Conservation (phyloP, 768 basidiomycete species). For the Panellus pusillus region DNA sequence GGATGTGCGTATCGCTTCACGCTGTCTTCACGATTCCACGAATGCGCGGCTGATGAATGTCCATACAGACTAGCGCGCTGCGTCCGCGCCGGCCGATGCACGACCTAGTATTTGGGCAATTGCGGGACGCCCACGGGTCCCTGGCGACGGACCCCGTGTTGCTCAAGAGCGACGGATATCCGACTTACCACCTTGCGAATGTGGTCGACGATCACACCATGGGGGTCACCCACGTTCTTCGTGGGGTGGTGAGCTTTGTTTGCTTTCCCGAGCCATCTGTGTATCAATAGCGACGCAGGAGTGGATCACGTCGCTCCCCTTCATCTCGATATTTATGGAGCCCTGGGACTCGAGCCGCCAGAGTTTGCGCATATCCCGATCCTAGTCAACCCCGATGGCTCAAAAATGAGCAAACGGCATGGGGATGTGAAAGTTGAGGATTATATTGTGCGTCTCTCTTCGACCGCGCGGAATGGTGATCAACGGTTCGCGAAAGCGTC, state of each 20-base stretch:
- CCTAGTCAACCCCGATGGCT: constrained; percentile 84
- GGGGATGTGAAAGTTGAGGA: constrained; percentile 86
- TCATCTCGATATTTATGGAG: constrained; percentile 86
- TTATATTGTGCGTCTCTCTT: constrained; percentile 65
- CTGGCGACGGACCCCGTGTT: constrained; percentile 88
- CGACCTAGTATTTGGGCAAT: constrained; percentile 76
- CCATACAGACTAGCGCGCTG: constrained; percentile 54
- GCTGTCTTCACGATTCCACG: not conserved
- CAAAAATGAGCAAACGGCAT: constrained; percentile 93
- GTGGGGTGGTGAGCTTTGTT: constrained; percentile 71
- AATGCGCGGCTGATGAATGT: not conserved
- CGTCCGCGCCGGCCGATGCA: constrained; percentile 48
- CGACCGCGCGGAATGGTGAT: not conserved
- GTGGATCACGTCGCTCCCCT: constrained; percentile 92
- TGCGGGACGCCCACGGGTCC: constrained; percentile 75
- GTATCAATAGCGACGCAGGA: constrained; percentile 53
- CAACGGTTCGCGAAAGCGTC: constrained; percentile 45
- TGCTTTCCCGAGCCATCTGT: not conserved
- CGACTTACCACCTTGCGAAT: constrained; percentile 95
- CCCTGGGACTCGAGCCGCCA: constrained; percentile 69
- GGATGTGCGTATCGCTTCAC: constrained; percentile 56
- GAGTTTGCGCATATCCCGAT: constrained; percentile 91
- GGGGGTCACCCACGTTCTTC: constrained; percentile 92
- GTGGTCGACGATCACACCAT: constrained; percentile 96
- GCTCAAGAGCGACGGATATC: constrained; percentile 89